Evolutionary conservation across 371 early-diverging fungal genomes (phyloP).

Genomic region (Rhizomucor pusillus): DNA sequence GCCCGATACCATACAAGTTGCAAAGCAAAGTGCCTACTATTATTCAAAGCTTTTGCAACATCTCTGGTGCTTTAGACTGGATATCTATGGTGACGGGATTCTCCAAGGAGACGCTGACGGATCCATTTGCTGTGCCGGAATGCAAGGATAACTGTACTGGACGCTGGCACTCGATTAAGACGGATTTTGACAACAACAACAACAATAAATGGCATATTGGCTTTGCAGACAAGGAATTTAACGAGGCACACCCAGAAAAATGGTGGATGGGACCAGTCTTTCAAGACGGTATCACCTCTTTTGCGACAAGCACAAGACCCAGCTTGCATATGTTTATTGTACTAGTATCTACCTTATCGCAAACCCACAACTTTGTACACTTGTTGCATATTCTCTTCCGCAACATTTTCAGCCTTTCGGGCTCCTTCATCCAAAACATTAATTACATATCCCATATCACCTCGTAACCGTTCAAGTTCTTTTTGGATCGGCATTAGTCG

Average conservation of each 20-base stretch:
- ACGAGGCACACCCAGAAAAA: conserved; percentile 5
- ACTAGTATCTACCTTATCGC: conserved; percentile 12
- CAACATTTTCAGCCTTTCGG: conserved; percentile 50
- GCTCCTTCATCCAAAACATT: conserved; percentile 64
- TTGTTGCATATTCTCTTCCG: conserved; percentile 51
- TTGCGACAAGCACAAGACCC: neutral
- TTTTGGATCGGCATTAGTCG: conserved; percentile 65
- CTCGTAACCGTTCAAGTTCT: conserved; percentile 52
- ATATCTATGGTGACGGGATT: conserved; percentile 12
- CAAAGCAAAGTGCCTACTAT: conserved; percentile 5
- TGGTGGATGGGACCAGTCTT: conserved; percentile 16
- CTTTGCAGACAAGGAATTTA: conserved; percentile 7
- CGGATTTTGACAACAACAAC: neutral
- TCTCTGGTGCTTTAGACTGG: conserved; percentile 14
- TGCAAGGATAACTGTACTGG: conserved; percentile 6
- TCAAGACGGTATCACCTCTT: conserved; percentile 3
- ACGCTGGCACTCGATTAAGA: conserved; percentile 4
- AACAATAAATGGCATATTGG: conserved; percentile 8
- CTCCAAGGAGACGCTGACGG: conserved; percentile 8
- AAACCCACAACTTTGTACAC: conserved; percentile 63
- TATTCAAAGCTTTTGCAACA: conserved; percentile 17
- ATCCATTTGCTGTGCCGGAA: conserved; percentile 7
- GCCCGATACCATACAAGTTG: conserved; percentile 20
- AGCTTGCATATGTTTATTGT: neutral
- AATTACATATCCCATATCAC: conserved; percentile 64